Percentiles rank a stretch among this genome's conserved stretches.
Conservation (phyloP, 129 eudicot species). For the Heracleum sosnowskyi region DNA sequence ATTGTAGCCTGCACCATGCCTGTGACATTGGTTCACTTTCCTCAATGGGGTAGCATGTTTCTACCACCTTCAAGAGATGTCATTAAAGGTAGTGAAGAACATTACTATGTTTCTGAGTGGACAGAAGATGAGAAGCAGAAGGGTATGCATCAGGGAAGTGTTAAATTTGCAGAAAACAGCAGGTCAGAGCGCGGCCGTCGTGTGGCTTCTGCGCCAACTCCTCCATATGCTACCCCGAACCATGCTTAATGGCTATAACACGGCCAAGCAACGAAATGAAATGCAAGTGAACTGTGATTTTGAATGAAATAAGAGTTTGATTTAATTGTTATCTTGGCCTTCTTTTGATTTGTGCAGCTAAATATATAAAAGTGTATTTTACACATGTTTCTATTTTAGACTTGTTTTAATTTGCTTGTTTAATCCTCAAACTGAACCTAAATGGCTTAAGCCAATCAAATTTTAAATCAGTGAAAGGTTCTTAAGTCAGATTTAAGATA, state of each 20-base stretch:
- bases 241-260: constrained; percentile 24
- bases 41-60: constrained; percentile 77
- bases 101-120: constrained; percentile 57
- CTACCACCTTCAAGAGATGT: constrained; percentile 33
- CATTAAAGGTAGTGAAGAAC: constrained; percentile 34
- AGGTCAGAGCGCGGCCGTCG: constrained; percentile 62
- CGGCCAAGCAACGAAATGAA: neutral
- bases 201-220: constrained; percentile 18
- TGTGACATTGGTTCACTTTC: constrained; percentile 53
- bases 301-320: neutral
- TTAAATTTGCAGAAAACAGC: constrained; percentile 70
- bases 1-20: constrained; percentile 46
- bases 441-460: neutral
- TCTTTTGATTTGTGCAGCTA: neutral
- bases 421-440: neutral
- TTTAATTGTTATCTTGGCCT: neutral
- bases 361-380: neutral
- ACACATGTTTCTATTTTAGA: neutral
- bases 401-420: neutral
- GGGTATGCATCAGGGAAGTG: constrained; percentile 73
- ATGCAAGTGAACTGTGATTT: neutral
- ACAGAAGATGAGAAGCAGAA: constrained; percentile 56
- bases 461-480: too few relatives aligned
- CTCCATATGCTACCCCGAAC: constrained; percentile 31
- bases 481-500: too few relatives aligned